A percentile compares a stretch with the other conserved stretches of the same genome.
These are phyloP conservation scores for Diplodia sapinea DNA, from an alignment of 2,329 filamentous ascomycete genomes.

Conservation along the genomic window DNA sequence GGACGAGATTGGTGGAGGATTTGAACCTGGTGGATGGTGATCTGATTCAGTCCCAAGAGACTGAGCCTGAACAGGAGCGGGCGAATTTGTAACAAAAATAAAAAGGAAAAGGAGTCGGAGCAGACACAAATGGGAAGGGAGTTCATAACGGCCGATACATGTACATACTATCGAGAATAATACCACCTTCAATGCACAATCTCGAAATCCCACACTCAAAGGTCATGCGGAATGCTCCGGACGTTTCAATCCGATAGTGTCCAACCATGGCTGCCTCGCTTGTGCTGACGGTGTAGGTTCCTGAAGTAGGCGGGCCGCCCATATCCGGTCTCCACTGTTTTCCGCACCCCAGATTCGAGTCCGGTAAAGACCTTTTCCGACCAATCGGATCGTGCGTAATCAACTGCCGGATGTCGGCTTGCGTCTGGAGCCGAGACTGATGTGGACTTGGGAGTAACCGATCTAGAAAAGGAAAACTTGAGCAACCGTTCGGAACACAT, in stretches of 20 bases:
- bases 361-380: constrained; percentile 5
- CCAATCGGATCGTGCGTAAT: constrained; percentile 20
- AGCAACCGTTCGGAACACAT: background rate
- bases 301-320: background rate
- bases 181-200: background rate
- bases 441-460: background rate
- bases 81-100: background rate
- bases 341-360: background rate
- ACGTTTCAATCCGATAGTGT: background rate
- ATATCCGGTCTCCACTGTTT: constrained; percentile 15
- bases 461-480: background rate
- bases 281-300: background rate
- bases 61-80: background rate
- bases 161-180: background rate
- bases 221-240: background rate
- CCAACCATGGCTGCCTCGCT: background rate
- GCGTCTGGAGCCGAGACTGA: background rate
- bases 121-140: background rate
- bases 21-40: constrained; percentile 34
- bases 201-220: background rate
- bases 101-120: too few relatives aligned
- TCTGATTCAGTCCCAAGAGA: background rate
- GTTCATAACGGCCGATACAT: background rate
- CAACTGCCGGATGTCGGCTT: constrained; percentile 17
- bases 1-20: constrained; percentile 56